Evolutionary conservation across 331 rosid genomes (phyloP), one percentile per base, ranked within the genome.

Genomic region (Malus hybrid): DNA sequence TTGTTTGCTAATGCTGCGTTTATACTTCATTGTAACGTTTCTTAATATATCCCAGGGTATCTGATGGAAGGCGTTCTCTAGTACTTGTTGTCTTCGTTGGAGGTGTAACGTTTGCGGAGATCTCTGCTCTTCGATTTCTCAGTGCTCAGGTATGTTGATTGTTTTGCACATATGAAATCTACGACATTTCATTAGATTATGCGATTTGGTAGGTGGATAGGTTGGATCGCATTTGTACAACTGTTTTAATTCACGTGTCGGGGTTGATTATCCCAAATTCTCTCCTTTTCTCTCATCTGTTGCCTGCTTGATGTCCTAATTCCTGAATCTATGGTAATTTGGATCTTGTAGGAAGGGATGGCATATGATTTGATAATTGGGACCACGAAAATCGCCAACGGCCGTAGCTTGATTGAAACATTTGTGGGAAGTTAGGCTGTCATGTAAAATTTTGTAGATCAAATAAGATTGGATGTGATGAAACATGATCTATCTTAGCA

Each of bases 81-180:
- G 97, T 92, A 77, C 93, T 92, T 28, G 88, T 94, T 27, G 97
- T 94, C 80, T 94, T 94, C 76, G 48, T 94, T 56, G 99, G 99
- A 81, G 97, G 99, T 19, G 87, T 90, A 74, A 94, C 97, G 46
- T 92, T 85, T 80, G 99, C 99, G 0, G 99, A 94, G 84, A 90
- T 94, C 72, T 86, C 99, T 65, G 99, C 99, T 28, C 92, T 94
- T 74, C 89, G 99, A 69, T 94, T 85, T 85, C 93, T 94, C 76
- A 85, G 92, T 79, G 81, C 91, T 73, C 99, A 94, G 97, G 97
- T 91, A 78, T 83, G 86, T 63, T 68, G 68, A 76, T 27, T 46
- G 39, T 56, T 28, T 6, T 52, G 22, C 27, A 56, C 14, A n/a
- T 59, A 6, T 27, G 42, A 9, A 34, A 52, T 19, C 29, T 80